phyloP scores from a whole-genome alignment of 1,139 yeast species.

The Scheffersomyces lignicola region DNA sequence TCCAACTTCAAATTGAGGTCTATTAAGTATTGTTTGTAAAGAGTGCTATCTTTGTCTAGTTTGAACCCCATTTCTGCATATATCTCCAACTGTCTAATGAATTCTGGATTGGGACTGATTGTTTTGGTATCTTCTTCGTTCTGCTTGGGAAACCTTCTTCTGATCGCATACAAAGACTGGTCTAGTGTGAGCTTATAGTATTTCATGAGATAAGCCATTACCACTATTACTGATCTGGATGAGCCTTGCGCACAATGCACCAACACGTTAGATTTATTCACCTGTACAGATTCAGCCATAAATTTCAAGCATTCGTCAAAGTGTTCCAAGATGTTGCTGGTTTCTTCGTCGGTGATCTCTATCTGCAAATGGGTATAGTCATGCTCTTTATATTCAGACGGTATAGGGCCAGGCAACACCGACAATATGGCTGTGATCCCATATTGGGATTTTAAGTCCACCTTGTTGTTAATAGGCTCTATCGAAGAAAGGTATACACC shows the following conservation, averaged over 20 bases:
- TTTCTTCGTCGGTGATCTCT: constrained; percentile 65
- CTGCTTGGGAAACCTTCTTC: constrained; percentile 53
- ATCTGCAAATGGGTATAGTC: constrained; percentile 61
- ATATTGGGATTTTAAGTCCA: constrained; percentile 42
- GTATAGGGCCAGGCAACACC: constrained; percentile 62
- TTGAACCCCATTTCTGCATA: constrained; percentile 43
- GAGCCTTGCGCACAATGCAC: constrained; percentile 87
- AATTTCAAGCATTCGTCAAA: constrained; percentile 63
- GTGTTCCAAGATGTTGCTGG: constrained; percentile 61
- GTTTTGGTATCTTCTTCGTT: neutral
- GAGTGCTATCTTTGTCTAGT: constrained; percentile 22
- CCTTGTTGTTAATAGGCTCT: constrained; percentile 47
- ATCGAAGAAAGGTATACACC: constrained; percentile 63
- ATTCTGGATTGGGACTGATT: constrained; percentile 77
- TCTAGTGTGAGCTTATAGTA: constrained; percentile 57
- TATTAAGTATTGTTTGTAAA: constrained; percentile 29
- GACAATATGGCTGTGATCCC: constrained; percentile 72
- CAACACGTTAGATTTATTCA: constrained; percentile 40
- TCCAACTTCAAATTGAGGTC: constrained; percentile 26
- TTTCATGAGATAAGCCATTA: constrained; percentile 79
- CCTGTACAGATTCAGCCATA: constrained; percentile 62
- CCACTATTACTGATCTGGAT: constrained; percentile 74
- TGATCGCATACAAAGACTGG: constrained; percentile 72
- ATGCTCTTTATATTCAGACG: constrained; percentile 41
- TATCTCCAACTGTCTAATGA: constrained; percentile 66